These are phyloP conservation scores for Rhodosporidiobolus sp. DNA, from an alignment of 768 basidiomycete species.

Conservation along the genomic window DNA sequence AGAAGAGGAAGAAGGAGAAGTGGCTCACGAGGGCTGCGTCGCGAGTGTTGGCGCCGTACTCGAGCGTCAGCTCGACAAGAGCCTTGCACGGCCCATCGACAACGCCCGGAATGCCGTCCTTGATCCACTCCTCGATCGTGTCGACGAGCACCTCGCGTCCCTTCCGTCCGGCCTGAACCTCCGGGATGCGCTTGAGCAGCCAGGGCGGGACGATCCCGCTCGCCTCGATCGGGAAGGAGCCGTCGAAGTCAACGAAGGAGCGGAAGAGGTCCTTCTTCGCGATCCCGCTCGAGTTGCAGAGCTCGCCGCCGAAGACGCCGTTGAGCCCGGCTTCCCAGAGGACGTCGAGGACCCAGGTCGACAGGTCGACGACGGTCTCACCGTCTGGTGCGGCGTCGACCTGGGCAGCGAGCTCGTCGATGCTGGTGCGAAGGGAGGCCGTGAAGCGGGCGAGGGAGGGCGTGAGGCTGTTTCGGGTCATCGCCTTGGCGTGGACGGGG, in stretches of 20 bases:
- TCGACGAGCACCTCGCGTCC: not conserved
- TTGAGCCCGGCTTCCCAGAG: slow-evolving; percentile 21
- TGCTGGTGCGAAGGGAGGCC: not conserved
- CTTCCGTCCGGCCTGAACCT: slow-evolving; percentile 5
- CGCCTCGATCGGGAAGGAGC: slow-evolving; percentile 37
- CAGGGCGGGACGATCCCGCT: slow-evolving; percentile 23
- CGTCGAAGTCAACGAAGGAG: slow-evolving; percentile 35
- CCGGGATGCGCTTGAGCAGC: slow-evolving; percentile 9
- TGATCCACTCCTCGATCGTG: slow-evolving; percentile 22
- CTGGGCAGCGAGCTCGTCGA: slow-evolving; percentile 6
- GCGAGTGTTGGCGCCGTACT: not conserved
- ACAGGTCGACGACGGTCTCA: slow-evolving; percentile 1
- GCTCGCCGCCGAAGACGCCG: slow-evolving; percentile 20
- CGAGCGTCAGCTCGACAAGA: slow-evolving; percentile 15
- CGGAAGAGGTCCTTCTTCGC: not conserved
- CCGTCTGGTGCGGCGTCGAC: slow-evolving; percentile 8
- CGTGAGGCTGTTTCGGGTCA: slow-evolving; percentile 18
- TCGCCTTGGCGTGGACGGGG: slow-evolving; percentile 21
- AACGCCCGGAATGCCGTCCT: slow-evolving; percentile 25
- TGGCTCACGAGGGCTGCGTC: slow-evolving; percentile 18
- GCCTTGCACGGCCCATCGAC: slow-evolving; percentile 35
- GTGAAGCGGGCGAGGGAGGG: slow-evolving; percentile 23
- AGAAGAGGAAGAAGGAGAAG: not conserved
- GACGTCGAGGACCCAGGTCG: slow-evolving; percentile 14
- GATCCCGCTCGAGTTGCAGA: slow-evolving; percentile 9